Evolutionary conservation across 345 rosid genomes (phyloP), one percentile per base, ranked within the genome.

Genomic region (Rubroshorea leprosula): DNA sequence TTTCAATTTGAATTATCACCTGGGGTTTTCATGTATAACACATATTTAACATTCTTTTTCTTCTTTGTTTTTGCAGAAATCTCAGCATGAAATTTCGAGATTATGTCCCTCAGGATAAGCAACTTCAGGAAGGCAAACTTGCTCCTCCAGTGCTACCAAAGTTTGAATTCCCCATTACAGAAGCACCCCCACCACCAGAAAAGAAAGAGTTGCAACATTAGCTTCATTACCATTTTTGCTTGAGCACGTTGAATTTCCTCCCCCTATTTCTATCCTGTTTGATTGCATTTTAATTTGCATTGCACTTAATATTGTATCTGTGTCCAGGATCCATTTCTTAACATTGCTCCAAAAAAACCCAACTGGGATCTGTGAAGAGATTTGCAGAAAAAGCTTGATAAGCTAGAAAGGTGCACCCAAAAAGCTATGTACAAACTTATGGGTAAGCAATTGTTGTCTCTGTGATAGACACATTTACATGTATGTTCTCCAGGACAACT

Each of bases 311-410:
- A 85, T 85, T 10, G 96, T 86, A 87, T 75, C 74, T 90, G 17
- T 70, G 87, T 41, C 71, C 87, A 87, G 99, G 96, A 94, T 74
- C 97, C 99, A 12, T 85, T 94, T 69, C 80, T 80, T 63, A 94
- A 83, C 76, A 90, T 94, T 65, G 97, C 97, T 67, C 99, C 99
- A 3, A 90, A 94, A 81, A 90, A 94, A 68, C 95, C 99, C 10
- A 94, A 94, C 64, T 90, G 95, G 99, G 95, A 93, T 78, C 78
- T 93, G 17, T 74, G 94, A 49, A 90, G 97, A 62, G 96, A 87
- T 38, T 55, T 61, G 21, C 63, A 60, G 63, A 49, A 85, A 84
- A 93, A 90, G 87, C 92, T 90, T 44, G 89, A 90, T 72, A 93
- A 85, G 75, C 99, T 93, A 10, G 97, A 89, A 64, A 85, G 76